Percentiles rank a stretch among this genome's conserved stretches.
phyloP scores from a whole-genome alignment of 2,329 filamentous ascomycete species.

The Trichoderma sp. region DNA sequence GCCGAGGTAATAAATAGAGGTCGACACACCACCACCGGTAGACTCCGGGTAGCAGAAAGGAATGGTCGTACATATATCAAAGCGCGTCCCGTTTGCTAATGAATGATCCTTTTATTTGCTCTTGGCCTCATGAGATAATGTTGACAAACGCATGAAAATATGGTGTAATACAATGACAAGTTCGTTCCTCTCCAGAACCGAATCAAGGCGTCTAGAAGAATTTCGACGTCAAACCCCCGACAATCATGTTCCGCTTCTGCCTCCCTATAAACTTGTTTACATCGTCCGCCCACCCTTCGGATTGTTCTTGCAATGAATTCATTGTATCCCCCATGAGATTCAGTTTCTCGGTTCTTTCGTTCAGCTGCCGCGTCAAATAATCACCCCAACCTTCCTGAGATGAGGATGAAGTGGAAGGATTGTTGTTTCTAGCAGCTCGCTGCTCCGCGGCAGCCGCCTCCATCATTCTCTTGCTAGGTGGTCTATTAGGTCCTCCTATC shows the following conservation, averaged over 20 bases:
- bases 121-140: not conserved
- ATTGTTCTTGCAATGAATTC: constrained; percentile 78
- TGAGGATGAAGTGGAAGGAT: constrained; percentile 29
- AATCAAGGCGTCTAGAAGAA: not conserved
- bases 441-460: constrained; percentile 77
- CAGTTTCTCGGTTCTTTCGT: constrained; percentile 87
- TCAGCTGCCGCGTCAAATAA: constrained; percentile 83
- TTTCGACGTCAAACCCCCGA: not conserved
- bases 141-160: not conserved
- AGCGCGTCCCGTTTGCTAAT: not conserved
- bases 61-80: not conserved
- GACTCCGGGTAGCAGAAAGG: not conserved
- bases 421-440: constrained; percentile 51
- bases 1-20: not conserved
- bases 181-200: not conserved
- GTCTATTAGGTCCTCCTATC: constrained; percentile 85
- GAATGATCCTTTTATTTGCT: not conserved
- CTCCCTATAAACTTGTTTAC: constrained; percentile 82
- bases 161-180: not conserved
- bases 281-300: constrained; percentile 81
- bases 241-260: constrained; percentile 82
- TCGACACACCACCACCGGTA: not conserved
- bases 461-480: constrained; percentile 84
- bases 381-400: constrained; percentile 68
- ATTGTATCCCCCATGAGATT: constrained; percentile 81